Conservation (phyloP, 306 rosid species). For the Cicer pinnatifidum region DNA sequence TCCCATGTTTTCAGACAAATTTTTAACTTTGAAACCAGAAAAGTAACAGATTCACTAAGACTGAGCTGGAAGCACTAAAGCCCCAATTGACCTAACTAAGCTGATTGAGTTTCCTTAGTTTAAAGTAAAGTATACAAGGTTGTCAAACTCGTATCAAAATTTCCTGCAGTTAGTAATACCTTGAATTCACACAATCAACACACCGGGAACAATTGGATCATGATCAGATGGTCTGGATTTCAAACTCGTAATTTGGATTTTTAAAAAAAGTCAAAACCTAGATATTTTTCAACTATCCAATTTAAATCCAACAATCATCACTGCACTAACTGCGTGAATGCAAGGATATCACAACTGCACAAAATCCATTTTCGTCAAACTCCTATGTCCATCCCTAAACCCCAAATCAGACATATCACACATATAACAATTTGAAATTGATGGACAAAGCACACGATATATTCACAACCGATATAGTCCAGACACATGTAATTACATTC, state of each 20-base stretch:
- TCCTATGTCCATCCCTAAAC: not conserved
- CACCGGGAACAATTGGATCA: not conserved
- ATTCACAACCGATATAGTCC: not conserved
- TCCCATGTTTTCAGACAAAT: not conserved
- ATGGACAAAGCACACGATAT: not conserved
- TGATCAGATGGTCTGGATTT: not conserved
- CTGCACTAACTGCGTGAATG: not conserved
- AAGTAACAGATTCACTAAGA: not conserved
- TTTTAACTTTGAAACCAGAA: not conserved
- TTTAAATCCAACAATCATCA: not conserved
- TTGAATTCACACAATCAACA: not conserved
- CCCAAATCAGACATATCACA: not conserved
- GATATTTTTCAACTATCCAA: not conserved
- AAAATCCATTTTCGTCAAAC: not conserved
- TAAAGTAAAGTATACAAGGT: not conserved
- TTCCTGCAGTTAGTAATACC: not conserved
- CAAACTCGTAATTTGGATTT: not conserved
- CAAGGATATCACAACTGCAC: not conserved
- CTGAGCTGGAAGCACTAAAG: not conserved
- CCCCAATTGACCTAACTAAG: not conserved
- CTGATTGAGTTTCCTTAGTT: not conserved
- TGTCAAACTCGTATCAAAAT: not conserved
- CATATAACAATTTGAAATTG: not conserved
- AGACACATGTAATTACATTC: not conserved
- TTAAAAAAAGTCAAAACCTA: not conserved